Evolutionary conservation across 2,329 filamentous ascomycete species (phyloP), one percentile per base, ranked within the genome.

Genomic region (Alternaria angustiovoidea): DNA sequence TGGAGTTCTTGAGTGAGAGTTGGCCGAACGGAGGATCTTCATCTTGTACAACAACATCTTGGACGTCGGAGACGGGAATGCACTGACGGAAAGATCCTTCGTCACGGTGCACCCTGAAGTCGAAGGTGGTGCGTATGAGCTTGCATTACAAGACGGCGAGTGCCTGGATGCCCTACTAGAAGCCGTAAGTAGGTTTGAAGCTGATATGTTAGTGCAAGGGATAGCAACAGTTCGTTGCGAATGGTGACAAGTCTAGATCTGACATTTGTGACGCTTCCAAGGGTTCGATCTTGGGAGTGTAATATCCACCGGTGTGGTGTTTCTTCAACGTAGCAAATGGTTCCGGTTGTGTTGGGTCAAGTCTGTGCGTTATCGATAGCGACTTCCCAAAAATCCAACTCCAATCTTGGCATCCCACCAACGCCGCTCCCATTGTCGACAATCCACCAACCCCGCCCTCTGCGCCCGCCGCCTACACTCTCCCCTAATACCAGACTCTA

Each of bases 21-120:
- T 70, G 53, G 72, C 73, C 63, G 72, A 76, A 49, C 74, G 72
- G 71, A 69, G 64, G 16, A 72, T 71, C 1, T 76, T 76, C 54
- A 73, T 71, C 1, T 66, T 65, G 51, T 68, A 75, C 28, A 66
- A 63, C 36, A 68, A 70, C 24, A 62, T 69, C 20, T 43, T 76
- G 4, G 65, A 67, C 12, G 68, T 76, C 5, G 72, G 69, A 42
- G 72, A 76, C 59, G 72, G 73, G 11, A 70, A 65, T 44, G 64
- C 66, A 7, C 51, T 72, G 47, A 65, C 61, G 11, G 69, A 64
- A 43, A 60, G 72, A 20, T 72, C 68, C 4, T 76, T 72, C 57
- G 72, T 67, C 24, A 69, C 64, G 51, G 64, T 72, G 2, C 48
- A 62, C 16, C 32, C 32, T 22, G 47, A 51, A 44, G 64, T 56